These are phyloP conservation scores for Auxenochlorella protothecoides DNA, from an alignment of 139 green algal genomes.

Conservation along the genomic window DNA sequence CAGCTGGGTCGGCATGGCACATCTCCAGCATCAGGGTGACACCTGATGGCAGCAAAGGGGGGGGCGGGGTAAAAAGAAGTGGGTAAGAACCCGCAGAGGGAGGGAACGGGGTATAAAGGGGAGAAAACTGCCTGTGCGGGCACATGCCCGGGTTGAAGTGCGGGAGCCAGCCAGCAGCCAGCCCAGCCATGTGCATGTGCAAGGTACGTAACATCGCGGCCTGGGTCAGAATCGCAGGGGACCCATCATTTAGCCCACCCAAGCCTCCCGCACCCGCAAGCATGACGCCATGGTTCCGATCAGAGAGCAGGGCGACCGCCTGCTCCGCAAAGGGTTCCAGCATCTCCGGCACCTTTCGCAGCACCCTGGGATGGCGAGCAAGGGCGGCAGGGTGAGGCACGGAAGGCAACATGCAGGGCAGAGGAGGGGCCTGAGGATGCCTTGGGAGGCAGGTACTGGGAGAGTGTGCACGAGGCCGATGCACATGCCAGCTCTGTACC, in stretches of 20 bases:
- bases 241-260: neutral
- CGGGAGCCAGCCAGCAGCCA: no score
- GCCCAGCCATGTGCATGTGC: no score
- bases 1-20: conserved; percentile 27
- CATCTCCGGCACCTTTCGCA: conserved; percentile 89
- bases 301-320: conserved; percentile 64
- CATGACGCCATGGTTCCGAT: conserved; percentile 85
- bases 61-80: no score
- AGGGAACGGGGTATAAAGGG: no score
- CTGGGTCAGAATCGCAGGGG: no score
- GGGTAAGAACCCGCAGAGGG: no score
- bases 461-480: neutral
- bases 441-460: conserved; percentile 2
- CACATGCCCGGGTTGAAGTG: no score
- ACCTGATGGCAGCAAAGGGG: conserved; percentile 6
- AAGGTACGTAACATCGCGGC: no score
- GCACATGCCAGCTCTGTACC: neutral
- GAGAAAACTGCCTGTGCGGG: no score
- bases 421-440: neutral
- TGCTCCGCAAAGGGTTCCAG: conserved; percentile 73
- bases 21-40: conserved; percentile 78
- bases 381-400: neutral
- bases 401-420: neutral
- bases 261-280: conserved; percentile 30
- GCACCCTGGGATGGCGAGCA: conserved; percentile 38